Evolutionary conservation across 139 green algal species (phyloP).

Genomic region (Coelastrella sp.): DNA sequence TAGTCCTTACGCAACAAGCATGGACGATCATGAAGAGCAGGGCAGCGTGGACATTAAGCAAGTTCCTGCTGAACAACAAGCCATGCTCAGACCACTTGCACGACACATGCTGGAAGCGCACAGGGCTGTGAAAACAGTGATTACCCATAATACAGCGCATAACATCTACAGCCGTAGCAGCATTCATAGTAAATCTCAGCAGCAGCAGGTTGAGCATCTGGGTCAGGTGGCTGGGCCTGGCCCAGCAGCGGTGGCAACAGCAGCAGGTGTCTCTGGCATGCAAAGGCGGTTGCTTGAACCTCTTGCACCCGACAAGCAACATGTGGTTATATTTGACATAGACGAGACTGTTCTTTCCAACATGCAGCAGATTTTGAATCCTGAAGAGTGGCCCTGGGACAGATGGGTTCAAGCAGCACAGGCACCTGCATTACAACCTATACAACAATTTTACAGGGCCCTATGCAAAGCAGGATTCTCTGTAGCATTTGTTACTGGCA

Average conservation of each 20-base stretch:
- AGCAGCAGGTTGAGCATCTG: background rate
- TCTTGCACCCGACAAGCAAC: background rate
- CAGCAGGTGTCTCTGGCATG: background rate
- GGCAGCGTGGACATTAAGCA: too few relatives aligned
- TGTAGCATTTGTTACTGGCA: slow-evolving; percentile 71
- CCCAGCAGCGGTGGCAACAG: slow-evolving; percentile 15
- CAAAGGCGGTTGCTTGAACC: background rate
- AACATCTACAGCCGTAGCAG: background rate
- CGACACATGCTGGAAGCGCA: too few relatives aligned
- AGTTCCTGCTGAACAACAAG: too few relatives aligned
- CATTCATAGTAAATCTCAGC: background rate
- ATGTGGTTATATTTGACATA: slow-evolving; percentile 66
- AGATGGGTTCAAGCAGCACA: background rate
- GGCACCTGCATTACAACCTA: slow-evolving; percentile 47
- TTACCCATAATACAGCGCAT: background rate
- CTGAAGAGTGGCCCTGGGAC: slow-evolving; percentile 24
- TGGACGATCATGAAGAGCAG: too few relatives aligned
- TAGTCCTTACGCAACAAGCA: too few relatives aligned
- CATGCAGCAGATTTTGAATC: slow-evolving; percentile 40
- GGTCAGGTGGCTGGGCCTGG: background rate
- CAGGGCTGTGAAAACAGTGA: too few relatives aligned
- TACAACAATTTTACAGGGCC: slow-evolving; percentile 35
- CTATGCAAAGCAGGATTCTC: slow-evolving; percentile 18
- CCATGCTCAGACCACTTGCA: too few relatives aligned
- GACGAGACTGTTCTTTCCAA: slow-evolving; percentile 69